phyloP scores from a whole-genome alignment of 192 early-diverging fungal genomes.

The Podila epigama region DNA sequence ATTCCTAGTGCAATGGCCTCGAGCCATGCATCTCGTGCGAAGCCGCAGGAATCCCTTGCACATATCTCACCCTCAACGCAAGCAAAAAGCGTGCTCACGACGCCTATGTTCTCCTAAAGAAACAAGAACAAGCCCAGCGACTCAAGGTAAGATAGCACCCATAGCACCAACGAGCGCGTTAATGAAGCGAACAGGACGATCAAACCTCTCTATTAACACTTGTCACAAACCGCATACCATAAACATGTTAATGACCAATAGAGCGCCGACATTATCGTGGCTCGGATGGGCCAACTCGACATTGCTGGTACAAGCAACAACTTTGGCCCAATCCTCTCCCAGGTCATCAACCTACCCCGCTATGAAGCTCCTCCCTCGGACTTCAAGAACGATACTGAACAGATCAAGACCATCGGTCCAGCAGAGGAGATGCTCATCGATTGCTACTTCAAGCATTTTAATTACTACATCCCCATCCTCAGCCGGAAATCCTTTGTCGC shows the following conservation, averaged over 20 bases:
- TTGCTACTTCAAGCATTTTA: slow-evolving; percentile 47
- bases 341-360: slow-evolving; percentile 46
- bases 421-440: slow-evolving; percentile 32
- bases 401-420: slow-evolving; percentile 1
- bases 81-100: slow-evolving; percentile 26
- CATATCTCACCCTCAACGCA: slow-evolving; percentile 23
- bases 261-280: slow-evolving; percentile 35
- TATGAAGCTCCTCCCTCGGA: slow-evolving; percentile 29
- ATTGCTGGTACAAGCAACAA: slow-evolving; percentile 43
- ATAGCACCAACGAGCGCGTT: no score
- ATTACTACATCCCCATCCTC: slow-evolving; percentile 42
- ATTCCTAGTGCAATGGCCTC: slow-evolving; percentile 34
- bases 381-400: slow-evolving; percentile 26
- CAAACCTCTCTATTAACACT: background rate
- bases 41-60: slow-evolving; percentile 9
- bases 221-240: background rate
- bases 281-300: slow-evolving; percentile 22
- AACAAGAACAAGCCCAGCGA: slow-evolving; percentile 13
- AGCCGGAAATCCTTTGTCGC: slow-evolving; percentile 33
- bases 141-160: slow-evolving; percentile 44
- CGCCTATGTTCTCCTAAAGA: slow-evolving; percentile 23
- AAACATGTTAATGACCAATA: slow-evolving; percentile 1
- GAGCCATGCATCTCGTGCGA: slow-evolving; percentile 39
- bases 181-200: no score
- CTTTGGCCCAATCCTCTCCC: slow-evolving; percentile 42